Evolutionary conservation across 148 eudicot genomes (phyloP).

Genomic region (Polygonum aviculare): DNA sequence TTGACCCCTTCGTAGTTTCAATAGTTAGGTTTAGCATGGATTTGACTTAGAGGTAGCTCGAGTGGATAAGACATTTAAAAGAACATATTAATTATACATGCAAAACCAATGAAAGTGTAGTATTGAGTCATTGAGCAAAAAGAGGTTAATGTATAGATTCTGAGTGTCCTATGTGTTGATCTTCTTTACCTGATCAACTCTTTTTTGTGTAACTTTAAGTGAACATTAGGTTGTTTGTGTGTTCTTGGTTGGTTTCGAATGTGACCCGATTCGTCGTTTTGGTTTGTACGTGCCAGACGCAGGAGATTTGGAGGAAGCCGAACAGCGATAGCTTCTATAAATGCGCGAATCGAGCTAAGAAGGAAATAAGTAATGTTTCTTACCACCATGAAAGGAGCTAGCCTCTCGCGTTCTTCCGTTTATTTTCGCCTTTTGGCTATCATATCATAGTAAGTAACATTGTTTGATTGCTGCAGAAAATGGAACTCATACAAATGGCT

Average conservation of each 20-base stretch:
- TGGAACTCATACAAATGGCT: slow-evolving; percentile 26
- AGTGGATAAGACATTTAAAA: background rate
- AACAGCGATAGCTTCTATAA: slow-evolving; percentile 21
- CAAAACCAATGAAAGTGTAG: too few species aligned
- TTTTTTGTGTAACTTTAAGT: too few species aligned
- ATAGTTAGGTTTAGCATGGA: background rate
- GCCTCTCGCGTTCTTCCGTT: background rate
- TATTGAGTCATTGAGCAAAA: too few species aligned
- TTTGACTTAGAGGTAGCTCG: background rate
- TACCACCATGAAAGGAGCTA: background rate
- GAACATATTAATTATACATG: background rate
- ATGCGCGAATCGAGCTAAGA: slow-evolving; percentile 24
- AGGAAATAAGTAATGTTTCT: slow-evolving; percentile 18
- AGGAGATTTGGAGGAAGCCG: slow-evolving; percentile 43
- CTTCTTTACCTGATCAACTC: background rate
- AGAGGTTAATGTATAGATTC: too few species aligned
- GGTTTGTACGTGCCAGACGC: slow-evolving; percentile 10
- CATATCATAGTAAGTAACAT: background rate
- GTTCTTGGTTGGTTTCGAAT: background rate
- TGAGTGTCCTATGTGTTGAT: too few species aligned
- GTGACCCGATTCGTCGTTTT: background rate
- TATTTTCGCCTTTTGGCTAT: background rate
- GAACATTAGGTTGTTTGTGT: too few species aligned
- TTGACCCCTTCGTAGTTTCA: background rate
- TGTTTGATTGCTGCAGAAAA: slow-evolving; percentile 17